Evolutionary conservation across 2,329 filamentous ascomycete species (phyloP), one percentile per base, ranked within the genome.

Genomic region (Fusarium fracticaudum): DNA sequence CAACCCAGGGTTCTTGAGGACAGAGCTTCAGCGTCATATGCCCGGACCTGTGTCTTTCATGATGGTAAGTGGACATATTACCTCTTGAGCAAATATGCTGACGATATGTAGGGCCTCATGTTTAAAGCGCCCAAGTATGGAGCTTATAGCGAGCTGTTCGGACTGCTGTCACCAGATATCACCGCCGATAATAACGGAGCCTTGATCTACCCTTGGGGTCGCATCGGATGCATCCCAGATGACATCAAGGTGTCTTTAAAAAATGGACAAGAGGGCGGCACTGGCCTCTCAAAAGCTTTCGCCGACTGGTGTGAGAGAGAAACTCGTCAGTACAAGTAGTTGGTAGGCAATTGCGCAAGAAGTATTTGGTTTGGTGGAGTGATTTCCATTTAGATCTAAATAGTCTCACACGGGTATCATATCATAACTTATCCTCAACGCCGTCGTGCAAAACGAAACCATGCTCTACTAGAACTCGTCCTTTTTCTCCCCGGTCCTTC

Each of bases 71-170:
- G 8, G 8, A 6, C 3, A 37, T n/a, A 9, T 10, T 15, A 11
- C 13, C 11, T 10, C 17, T 37, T 10, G n/a, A 24, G n/a, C 5
- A 20, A 26, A n/a, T 5, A 38, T 22, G 3, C 48, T 75, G 31
- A 72, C 18, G 41, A 1, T 15, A 12, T 15, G 4, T 4, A 75
- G 73, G 68, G 73, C 1, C 41, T 76, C 22, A 60, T 76, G 7
- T 76, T 76, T 29, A 76, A 76, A 18, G 26, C 48, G 14, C 60
- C 71, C 33, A 76, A 71, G 15, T 74, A 68, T 35, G 74, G 73
- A 20, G 68, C 73, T 43, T 76, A 74, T 26, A 74, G 73, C 26
- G 71, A 76, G 47, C 14, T 76, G 9, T 76, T 76, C n/a, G 73
- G 68, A 12, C 54, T 76, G 17, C 31, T 74, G n/a, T 76, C 73